A percentile compares a stretch with the other conserved stretches of the same genome.
phyloP scores from a whole-genome alignment of 345 rosid genomes.

The Pugionium cornutum region DNA sequence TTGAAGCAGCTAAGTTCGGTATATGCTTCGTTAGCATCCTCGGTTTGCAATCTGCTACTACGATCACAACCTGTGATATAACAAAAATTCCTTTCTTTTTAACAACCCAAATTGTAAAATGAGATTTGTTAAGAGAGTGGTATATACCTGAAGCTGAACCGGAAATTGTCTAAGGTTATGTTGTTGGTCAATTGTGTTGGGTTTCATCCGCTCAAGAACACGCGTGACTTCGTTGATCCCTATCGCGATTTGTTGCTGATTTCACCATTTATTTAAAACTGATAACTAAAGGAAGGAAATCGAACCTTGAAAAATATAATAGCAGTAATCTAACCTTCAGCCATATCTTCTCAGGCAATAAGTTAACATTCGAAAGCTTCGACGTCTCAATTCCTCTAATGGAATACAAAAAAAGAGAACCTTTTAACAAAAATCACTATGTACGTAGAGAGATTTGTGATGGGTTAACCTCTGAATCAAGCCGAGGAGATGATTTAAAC shows the following conservation, averaged over 20 bases:
- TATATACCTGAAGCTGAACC: constrained; percentile 59
- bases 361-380: constrained; percentile 46
- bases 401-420: background rate
- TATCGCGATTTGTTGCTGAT: constrained; percentile 77
- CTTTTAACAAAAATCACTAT: background rate
- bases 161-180: constrained; percentile 33
- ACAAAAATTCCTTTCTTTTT: background rate
- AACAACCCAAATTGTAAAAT: background rate
- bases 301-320: background rate
- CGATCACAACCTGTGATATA: constrained; percentile 51
- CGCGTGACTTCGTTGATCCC: constrained; percentile 92
- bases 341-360: constrained; percentile 76
- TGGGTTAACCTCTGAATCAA: constrained; percentile 51
- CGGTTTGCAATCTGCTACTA: constrained; percentile 73
- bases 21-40: constrained; percentile 71
- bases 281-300: background rate
- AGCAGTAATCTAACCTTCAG: constrained; percentile 49
- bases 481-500: constrained; percentile 52
- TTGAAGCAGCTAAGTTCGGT: constrained; percentile 60
- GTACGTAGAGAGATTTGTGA: background rate
- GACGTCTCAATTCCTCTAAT: constrained; percentile 56
- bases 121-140: too few relatives aligned
- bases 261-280: background rate
- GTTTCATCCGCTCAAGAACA: constrained; percentile 66
- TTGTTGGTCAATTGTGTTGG: constrained; percentile 11